Evolutionary conservation across 495 filamentous ascomycete genomes (phyloP).

Genomic region (Neurospora sp.): DNA sequence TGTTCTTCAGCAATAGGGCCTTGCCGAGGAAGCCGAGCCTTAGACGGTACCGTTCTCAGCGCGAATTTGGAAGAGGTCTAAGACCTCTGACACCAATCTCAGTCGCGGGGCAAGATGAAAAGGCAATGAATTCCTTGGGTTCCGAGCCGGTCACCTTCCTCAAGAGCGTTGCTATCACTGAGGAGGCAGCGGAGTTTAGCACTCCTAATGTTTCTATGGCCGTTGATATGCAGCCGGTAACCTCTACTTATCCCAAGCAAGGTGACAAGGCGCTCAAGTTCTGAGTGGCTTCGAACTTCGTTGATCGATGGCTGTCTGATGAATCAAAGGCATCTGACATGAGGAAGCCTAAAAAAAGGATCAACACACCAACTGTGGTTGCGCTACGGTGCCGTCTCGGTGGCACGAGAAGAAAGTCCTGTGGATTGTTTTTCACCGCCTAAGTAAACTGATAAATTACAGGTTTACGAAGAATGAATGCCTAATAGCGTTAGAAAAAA

Average conservation of each 20-base stretch:
- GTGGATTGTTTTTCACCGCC: neutral
- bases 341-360: neutral
- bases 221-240: neutral
- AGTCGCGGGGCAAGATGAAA: neutral
- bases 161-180: constrained; percentile 46
- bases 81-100: constrained; percentile 2
- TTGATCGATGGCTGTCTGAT: neutral
- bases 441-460: neutral
- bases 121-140: constrained; percentile 7
- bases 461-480: neutral
- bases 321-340: neutral
- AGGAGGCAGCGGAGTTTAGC: constrained; percentile 44
- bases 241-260: neutral
- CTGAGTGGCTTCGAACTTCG: neutral
- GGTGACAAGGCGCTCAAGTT: neutral
- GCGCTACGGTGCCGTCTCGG: neutral
- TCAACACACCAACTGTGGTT: neutral
- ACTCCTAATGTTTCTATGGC: constrained; percentile 34
- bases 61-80: neutral
- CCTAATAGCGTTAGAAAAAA: neutral
- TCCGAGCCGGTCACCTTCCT: constrained; percentile 31
- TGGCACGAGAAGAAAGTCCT: neutral
- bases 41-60: neutral
- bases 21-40: constrained; percentile 1
- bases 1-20: neutral